A percentile compares a stretch with the other conserved stretches of the same genome.
Conservation (phyloP, 2,329 filamentous ascomycete genomes). For the Clarireedia paspali region DNA sequence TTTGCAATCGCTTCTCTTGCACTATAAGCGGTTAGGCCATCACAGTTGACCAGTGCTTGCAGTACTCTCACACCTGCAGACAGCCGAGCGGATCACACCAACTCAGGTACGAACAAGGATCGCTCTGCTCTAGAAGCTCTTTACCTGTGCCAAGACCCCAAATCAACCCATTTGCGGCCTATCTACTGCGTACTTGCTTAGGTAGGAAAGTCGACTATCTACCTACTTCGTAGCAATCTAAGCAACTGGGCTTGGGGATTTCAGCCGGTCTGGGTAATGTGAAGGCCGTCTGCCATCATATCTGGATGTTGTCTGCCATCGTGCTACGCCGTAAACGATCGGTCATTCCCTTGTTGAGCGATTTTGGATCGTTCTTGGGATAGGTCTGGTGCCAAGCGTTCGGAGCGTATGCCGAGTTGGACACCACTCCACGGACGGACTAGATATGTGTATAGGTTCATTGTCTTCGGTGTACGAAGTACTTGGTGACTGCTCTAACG, state of each 20-base stretch:
- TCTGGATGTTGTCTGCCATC: not conserved
- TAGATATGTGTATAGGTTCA: too few relatives aligned
- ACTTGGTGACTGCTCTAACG: too few relatives aligned
- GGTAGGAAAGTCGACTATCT: too few relatives aligned
- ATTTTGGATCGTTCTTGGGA: not conserved
- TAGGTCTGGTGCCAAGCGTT: not conserved
- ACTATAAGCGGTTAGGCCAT: not conserved
- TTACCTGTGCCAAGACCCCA: not conserved
- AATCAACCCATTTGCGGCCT: too few relatives aligned
- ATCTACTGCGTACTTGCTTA: too few relatives aligned
- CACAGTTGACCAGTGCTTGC: not conserved
- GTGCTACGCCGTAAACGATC: not conserved
- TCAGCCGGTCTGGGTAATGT: not conserved
- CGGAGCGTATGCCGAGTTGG: conserved; percentile 3
- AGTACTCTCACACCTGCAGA: conserved; percentile 10
- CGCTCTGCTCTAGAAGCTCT: not conserved
- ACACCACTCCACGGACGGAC: not conserved
- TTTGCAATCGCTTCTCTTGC: not conserved
- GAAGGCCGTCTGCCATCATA: not conserved
- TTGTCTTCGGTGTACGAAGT: too few relatives aligned
- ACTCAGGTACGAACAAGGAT: conserved; percentile 21
- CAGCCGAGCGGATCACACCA: conserved; percentile 12
- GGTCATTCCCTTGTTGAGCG: conserved; percentile 1
- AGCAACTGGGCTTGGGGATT: not conserved
- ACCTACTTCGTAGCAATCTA: too few relatives aligned